Conservation (phyloP, 73 alveolate species). For the Strombidium stylifer region DNA sequence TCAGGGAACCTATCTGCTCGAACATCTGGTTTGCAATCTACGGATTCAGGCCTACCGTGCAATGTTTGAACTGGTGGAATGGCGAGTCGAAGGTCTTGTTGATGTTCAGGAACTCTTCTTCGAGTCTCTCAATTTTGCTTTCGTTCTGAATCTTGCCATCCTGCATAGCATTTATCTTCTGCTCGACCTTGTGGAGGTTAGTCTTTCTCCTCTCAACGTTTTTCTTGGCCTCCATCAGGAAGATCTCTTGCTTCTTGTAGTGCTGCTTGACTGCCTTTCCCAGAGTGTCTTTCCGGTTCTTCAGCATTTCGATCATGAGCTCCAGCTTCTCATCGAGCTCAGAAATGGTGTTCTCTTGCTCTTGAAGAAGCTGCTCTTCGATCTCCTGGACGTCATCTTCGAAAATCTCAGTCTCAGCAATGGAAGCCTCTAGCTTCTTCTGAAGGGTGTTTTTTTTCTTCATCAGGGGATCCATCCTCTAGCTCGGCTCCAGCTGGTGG, state of each 20-base stretch:
- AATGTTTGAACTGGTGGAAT: slow-evolving; percentile 60
- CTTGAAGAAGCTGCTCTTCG: slow-evolving; percentile 51
- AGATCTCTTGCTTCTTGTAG: slow-evolving; percentile 52
- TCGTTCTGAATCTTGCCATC: slow-evolving; percentile 6
- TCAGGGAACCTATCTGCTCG: slow-evolving; percentile 54
- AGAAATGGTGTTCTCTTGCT: slow-evolving; percentile 40
- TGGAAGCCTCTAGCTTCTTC: slow-evolving; percentile 60
- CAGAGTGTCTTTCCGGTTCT: slow-evolving; percentile 49
- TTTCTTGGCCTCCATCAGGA: slow-evolving; percentile 54
- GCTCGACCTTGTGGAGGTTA: slow-evolving; percentile 44
- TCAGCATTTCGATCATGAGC: slow-evolving; percentile 58
- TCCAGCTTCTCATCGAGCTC: slow-evolving; percentile 63
- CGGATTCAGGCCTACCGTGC: slow-evolving; percentile 54
- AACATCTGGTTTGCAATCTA: slow-evolving; percentile 50
- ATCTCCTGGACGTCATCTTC: slow-evolving; percentile 62
- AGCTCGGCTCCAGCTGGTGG: too few species aligned
- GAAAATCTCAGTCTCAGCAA: slow-evolving; percentile 55
- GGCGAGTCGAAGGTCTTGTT: slow-evolving; percentile 56
- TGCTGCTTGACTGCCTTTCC: slow-evolving; percentile 58
- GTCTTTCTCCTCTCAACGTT: slow-evolving; percentile 49
- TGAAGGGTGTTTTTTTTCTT: slow-evolving; percentile 41
- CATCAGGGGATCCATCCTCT: slow-evolving; percentile 8
- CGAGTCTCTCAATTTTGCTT: slow-evolving; percentile 58
- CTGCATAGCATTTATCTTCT: slow-evolving; percentile 26
- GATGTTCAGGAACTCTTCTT: slow-evolving; percentile 53